Evolutionary conservation across 345 rosid species (phyloP), one percentile per base, ranked within the genome.

Genomic region (Pistacia vera): DNA sequence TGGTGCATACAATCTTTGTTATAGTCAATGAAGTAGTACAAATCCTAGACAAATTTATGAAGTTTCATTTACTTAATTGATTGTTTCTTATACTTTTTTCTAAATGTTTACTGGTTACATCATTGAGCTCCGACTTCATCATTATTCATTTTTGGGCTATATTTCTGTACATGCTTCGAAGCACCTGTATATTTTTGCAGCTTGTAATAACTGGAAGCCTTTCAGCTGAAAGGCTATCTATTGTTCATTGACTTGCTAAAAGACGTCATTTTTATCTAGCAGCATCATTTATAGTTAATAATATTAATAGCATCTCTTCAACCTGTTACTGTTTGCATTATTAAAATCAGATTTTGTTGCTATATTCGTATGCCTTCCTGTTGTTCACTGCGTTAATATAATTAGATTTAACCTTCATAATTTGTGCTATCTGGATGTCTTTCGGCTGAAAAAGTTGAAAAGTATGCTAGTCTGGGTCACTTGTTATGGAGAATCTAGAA

Each of bases 191-290:
- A 16, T 51, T 35, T 22, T 16, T 54, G 70, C 65, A 36, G 38
- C 63, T 54, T 25, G 74, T 38, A 69, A 16, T 44, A 36, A 63
- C 17, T 69, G 38, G 69, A 38, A 63, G 51, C 33, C 63, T 54
- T 20, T 36, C n/a, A 75, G 56, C 46, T 28, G n/a, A 56, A 63
- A 52, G 22, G 46, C 46, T 41, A 41, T 41, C 9, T 41, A 41
- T 49, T 49, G 25, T 8, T 36, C 46, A 33, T 2, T 11, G 41
- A 36, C 14, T 65, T 36, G 38, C 68, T 38, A 18, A 10, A 22
- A 41, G 46, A 65, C 0, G 11, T 8, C 6, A 11, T 4, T 44
- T 41, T 20, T 66, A 22, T 41, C 46, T 8, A 13, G 41, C 54
- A n/a, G 11, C 3, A 66, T 66, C 30, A 20, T 20, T 25, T 44